Base-by-base conservation (phyloP, 495 filamentous ascomycete genomes). In the Bathelium albidoporum region DNA sequence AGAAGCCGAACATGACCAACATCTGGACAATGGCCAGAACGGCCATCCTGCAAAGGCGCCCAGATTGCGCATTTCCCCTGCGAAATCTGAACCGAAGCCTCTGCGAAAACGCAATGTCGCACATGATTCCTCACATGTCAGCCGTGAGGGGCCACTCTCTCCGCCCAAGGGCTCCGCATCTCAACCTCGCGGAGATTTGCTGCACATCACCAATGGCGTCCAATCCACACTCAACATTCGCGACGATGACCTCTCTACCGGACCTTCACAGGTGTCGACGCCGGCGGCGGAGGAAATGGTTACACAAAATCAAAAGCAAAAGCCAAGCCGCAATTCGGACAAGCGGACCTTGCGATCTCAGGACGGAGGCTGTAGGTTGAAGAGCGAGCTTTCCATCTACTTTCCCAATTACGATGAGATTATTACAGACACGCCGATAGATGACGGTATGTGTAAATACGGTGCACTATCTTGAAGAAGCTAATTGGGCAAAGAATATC, bases 321-420 rank as follows among this genome's bases (percentile, higher is more conserved):
- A n/a, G 45, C 44, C 61, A 28, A 64, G 26, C 32, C 41, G 58
- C 4, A 59, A 31, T 62, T 53, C 69, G 66, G 76, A 78, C 28
- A 76, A 76, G 70, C 66, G 77, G 31, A 74, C 65, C 41, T 64
- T 79, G 62, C 64, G 77, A 41, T 76, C 73, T 28, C 76, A 81
- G 63, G 72, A 80, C 68, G 72, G 78, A 58, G 72, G 73, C 70
- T 70, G 79, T 72, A 69, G 89, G 63, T 85, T 89, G 71, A 92
- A 91, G 79, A 95, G 90, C 75, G 91, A 96, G 70, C 79, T 96
- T 31, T 86, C 90, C 10, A 80, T 83, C 32, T 96, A 94, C 73
- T 95, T 96, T 69, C 85, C 88, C 49, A 90, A 93, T 65, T 96
- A 93, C 74, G 91, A 96, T 72, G 88, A 94, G 67, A 82, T 95